Evolutionary conservation across 805 yeast species (phyloP), one percentile per base, ranked within the genome.

Genomic region (Saturnispora mendoncae): DNA sequence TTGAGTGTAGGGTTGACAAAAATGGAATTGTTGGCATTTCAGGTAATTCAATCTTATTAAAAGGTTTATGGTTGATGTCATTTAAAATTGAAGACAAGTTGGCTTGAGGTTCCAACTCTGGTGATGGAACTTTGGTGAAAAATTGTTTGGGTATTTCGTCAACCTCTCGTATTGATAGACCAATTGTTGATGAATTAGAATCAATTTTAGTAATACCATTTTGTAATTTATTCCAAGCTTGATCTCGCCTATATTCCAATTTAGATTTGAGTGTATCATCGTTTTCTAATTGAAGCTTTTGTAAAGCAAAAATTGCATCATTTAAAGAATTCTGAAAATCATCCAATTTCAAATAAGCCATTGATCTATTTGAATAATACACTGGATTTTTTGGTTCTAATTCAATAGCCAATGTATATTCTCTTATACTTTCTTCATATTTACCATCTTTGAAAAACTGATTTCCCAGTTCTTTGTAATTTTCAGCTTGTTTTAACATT

Each of bases 321-420:
- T 36, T 34, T n/a, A 39, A 34, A 9, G 61, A 58, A 17, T 45
- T 46, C 4, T 45, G 45, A 0, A 74, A 65, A 4, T 57, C 50
- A 3, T 42, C 41, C 4, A 76, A 54, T 43, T 77, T 76, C 31
- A 80, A 54, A 46, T 71, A 67, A n/a, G 84, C 67, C 64, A 77
- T 76, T 0, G 92, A 82, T 33, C 81, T 60, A 53, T 83, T 83
- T n/a, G 88, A 72, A 53, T 68, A 77, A 1, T 77, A 61, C 0
- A 79, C 68, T 0, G 87, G 69, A 45, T 76, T 73, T 0, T 48
- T 28, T 0, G 77, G 69, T 38, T 73, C 73, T 14, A 65, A 25
- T 7, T 58, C 58, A 28, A 79, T 65, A 3, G 88, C 86, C 38
- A 71, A 69, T 9, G 72, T 56, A 55, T 83, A 83, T 12, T 25